phyloP scores from a whole-genome alignment of 192 early-diverging fungal species.

The Martensiomyces pterosporus region DNA sequence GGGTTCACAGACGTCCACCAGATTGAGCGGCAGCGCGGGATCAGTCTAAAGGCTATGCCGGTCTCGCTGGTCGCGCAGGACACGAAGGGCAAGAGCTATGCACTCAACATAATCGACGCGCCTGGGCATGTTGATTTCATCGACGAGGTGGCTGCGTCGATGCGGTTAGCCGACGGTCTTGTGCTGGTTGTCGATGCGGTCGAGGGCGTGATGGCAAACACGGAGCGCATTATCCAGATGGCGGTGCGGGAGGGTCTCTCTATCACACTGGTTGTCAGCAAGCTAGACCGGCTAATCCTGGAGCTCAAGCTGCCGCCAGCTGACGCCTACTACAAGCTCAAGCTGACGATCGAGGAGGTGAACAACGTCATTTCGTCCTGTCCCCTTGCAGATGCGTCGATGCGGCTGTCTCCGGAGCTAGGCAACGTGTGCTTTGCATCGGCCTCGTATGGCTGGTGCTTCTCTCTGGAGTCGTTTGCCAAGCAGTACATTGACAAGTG shows the following conservation, averaged over 20 bases:
- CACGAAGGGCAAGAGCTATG: slow-evolving; percentile 80
- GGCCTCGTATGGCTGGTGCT: slow-evolving; percentile 87
- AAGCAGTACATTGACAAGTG: slow-evolving; percentile 81
- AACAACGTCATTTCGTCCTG: slow-evolving; percentile 67
- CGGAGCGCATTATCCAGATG: slow-evolving; percentile 80
- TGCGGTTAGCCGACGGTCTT: slow-evolving; percentile 85
- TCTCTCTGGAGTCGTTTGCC: slow-evolving; percentile 89
- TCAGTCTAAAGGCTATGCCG: slow-evolving; percentile 92
- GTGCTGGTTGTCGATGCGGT: slow-evolving; percentile 92
- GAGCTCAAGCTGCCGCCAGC: slow-evolving; percentile 94
- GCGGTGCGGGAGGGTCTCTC: slow-evolving; percentile 73
- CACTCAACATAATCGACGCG: slow-evolving; percentile 88
- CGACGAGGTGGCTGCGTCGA: slow-evolving; percentile 85
- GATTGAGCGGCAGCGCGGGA: slow-evolving; percentile 82
- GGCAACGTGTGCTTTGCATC: slow-evolving; percentile 97
- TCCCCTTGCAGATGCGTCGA: slow-evolving; percentile 12
- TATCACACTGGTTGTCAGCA: slow-evolving; percentile 91
- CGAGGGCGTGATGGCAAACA: slow-evolving; percentile 96
- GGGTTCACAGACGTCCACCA: slow-evolving; percentile 82
- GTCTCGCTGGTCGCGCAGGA: slow-evolving; percentile 87
- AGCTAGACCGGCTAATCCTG: slow-evolving; percentile 95
- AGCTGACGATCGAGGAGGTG: slow-evolving; percentile 93
- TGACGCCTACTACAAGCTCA: slow-evolving; percentile 96
- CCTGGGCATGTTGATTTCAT: slow-evolving; percentile 96
- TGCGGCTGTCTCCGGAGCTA: slow-evolving; percentile 82